These are phyloP conservation scores for Solanum paucissectum DNA, from an alignment of 257 asterid species.

Conservation along the genomic window DNA sequence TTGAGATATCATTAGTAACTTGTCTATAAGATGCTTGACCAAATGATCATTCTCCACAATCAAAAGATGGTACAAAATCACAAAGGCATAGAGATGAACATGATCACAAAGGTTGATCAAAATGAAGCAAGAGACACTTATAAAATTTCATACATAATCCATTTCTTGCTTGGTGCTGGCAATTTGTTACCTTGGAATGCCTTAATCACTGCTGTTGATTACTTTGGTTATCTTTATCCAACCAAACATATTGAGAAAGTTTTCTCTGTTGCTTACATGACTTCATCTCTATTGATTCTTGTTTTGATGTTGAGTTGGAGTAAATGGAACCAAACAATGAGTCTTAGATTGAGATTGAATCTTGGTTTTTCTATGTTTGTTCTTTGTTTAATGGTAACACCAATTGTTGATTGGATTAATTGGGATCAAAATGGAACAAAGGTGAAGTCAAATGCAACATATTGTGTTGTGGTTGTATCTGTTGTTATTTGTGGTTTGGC, in stretches of 20 bases:
- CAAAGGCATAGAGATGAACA: neutral
- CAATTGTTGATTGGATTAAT: conserved; percentile 40
- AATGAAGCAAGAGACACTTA: conserved; percentile 21
- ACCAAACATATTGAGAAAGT: conserved; percentile 48
- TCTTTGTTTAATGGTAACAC: conserved; percentile 38
- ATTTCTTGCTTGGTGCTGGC: conserved; percentile 78
- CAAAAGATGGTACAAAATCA: neutral
- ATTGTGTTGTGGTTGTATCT: conserved; percentile 29
- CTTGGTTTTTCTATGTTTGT: conserved; percentile 58
- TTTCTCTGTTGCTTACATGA: conserved; percentile 68
- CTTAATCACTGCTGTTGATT: conserved; percentile 61
- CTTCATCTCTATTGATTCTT: conserved; percentile 39
- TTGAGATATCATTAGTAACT: neutral
- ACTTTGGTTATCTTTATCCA: conserved; percentile 52
- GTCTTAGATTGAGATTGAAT: conserved; percentile 47
- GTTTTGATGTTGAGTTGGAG: conserved; percentile 27
- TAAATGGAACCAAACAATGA: conserved; percentile 13
- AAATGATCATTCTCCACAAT: neutral
- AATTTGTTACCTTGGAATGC: conserved; percentile 82
- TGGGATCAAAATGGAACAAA: neutral
- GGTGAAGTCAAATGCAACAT: conserved; percentile 18
- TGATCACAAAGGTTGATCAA: neutral
- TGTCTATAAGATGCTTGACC: neutral
- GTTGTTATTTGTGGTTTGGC: conserved; percentile 58
- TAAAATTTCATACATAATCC: conserved; percentile 53